Evolutionary conservation across 2,329 filamentous ascomycete species (phyloP).

Genomic region (Colletotrichum navitas): DNA sequence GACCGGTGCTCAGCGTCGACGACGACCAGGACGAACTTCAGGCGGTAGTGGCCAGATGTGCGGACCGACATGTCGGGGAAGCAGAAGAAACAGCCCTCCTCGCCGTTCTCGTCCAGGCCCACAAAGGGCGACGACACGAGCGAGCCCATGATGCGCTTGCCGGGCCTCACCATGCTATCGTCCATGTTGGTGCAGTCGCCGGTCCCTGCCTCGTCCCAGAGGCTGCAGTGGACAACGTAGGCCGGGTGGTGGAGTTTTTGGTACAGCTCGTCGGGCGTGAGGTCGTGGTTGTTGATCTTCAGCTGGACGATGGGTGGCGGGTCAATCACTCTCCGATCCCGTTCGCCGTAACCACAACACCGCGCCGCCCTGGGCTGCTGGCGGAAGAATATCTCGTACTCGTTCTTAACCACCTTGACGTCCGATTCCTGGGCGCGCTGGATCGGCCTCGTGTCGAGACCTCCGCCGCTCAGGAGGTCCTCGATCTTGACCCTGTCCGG

Average conservation of each 20-base stretch:
- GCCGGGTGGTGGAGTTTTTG: constrained; percentile 70
- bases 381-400: constrained; percentile 70
- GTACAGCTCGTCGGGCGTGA: constrained; percentile 66
- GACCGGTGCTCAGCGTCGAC: constrained; percentile 71
- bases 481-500: constrained; percentile 44
- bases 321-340: constrained; percentile 85
- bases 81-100: constrained; percentile 86
- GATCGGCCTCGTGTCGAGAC: background rate
- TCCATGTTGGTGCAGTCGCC: constrained; percentile 78
- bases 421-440: constrained; percentile 7
- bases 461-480: constrained; percentile 41
- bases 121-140: constrained; percentile 82
- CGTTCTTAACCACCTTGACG: constrained; percentile 39
- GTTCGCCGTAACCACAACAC: constrained; percentile 86
- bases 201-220: constrained; percentile 77
- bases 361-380: constrained; percentile 84
- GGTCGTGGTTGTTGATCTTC: constrained; percentile 68
- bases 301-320: constrained; percentile 87
- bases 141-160: constrained; percentile 83
- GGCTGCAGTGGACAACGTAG: constrained; percentile 81
- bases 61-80: constrained; percentile 86
- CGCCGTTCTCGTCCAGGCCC: constrained; percentile 78
- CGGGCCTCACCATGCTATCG: constrained; percentile 72
- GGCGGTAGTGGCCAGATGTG: constrained; percentile 79
- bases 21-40: constrained; percentile 80